phyloP scores from a whole-genome alignment of 2,329 filamentous ascomycete species.

The Cryphonectria naterciae region DNA sequence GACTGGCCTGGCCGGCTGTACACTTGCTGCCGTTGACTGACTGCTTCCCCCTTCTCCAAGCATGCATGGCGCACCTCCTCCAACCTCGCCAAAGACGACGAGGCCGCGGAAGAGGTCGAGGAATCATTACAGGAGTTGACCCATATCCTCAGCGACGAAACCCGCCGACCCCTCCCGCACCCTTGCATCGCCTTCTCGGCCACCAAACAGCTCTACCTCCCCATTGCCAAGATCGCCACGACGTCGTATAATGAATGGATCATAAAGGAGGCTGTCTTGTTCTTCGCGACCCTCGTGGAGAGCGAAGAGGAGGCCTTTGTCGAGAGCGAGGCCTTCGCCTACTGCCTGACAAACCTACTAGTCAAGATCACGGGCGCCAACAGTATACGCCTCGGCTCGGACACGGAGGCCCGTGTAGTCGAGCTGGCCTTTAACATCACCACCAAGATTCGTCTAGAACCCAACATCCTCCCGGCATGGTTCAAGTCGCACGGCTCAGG shows the following conservation, averaged over 20 bases:
- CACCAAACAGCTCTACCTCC: constrained; percentile 84
- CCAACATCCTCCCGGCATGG: constrained; percentile 86
- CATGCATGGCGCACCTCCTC: constrained; percentile 65
- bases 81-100: constrained; percentile 62
- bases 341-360: constrained; percentile 84
- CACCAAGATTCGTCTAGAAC: constrained; percentile 90
- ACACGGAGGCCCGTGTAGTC: constrained; percentile 86
- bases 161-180: constrained; percentile 83
- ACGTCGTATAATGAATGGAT: constrained; percentile 84
- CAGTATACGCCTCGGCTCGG: constrained; percentile 72
- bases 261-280: constrained; percentile 79
- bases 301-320: constrained; percentile 96
- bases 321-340: constrained; percentile 82
- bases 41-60: constrained; percentile 36
- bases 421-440: constrained; percentile 95
- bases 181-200: constrained; percentile 89
- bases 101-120: constrained; percentile 66
- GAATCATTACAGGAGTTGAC: constrained; percentile 66
- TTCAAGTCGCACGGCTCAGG: constrained; percentile 67
- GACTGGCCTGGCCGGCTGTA: not conserved
- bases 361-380: constrained; percentile 77
- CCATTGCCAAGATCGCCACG: constrained; percentile 85
- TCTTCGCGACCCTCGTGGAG: constrained; percentile 92
- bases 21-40: not conserved
- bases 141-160: constrained; percentile 83